Evolutionary conservation across 2,329 filamentous ascomycete species (phyloP).

Genomic region (Dendrostoma leiphaemia): DNA sequence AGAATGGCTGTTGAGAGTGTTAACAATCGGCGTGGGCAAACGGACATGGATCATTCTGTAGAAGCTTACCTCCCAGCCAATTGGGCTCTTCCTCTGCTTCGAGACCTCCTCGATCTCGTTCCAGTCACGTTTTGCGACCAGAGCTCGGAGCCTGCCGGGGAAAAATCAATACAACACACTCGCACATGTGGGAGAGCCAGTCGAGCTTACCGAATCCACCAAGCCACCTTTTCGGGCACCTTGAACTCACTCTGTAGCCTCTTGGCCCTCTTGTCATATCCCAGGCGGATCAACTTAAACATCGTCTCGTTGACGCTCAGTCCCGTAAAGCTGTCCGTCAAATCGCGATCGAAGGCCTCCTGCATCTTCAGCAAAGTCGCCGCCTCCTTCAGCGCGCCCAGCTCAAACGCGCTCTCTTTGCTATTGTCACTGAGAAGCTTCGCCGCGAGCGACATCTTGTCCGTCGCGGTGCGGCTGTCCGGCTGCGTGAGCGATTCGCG

Average conservation of each 20-base stretch:
- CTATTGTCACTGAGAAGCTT: conserved; percentile 77
- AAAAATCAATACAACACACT: not conserved
- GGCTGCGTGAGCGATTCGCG: conserved; percentile 77
- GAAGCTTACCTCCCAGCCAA: conserved; percentile 89
- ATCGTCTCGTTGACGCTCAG: conserved; percentile 89
- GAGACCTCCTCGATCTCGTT: conserved; percentile 84
- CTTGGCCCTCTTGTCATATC: conserved; percentile 79
- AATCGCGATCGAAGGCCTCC: conserved; percentile 80
- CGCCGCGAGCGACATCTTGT: conserved; percentile 84
- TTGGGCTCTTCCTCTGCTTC: conserved; percentile 79
- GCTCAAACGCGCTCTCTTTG: conserved; percentile 74
- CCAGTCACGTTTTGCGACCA: conserved; percentile 91
- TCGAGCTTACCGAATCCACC: conserved; percentile 68
- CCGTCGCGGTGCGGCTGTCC: conserved; percentile 66
- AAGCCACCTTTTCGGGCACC: conserved; percentile 83
- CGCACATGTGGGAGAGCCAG: not conserved
- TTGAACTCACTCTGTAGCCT: conserved; percentile 92
- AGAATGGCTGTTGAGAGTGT: conserved; percentile 84
- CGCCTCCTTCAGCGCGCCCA: conserved; percentile 76
- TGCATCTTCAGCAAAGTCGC: conserved; percentile 79
- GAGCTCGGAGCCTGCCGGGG: conserved; percentile 68
- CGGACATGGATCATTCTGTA: too few relatives aligned
- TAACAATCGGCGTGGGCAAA: too few relatives aligned
- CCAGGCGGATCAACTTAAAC: conserved; percentile 79
- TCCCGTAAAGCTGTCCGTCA: conserved; percentile 68